Percentiles rank a stretch among this genome's conserved stretches.
phyloP scores from a whole-genome alignment of 78 protist genomes.

The Polysphondylium violaceum region DNA sequence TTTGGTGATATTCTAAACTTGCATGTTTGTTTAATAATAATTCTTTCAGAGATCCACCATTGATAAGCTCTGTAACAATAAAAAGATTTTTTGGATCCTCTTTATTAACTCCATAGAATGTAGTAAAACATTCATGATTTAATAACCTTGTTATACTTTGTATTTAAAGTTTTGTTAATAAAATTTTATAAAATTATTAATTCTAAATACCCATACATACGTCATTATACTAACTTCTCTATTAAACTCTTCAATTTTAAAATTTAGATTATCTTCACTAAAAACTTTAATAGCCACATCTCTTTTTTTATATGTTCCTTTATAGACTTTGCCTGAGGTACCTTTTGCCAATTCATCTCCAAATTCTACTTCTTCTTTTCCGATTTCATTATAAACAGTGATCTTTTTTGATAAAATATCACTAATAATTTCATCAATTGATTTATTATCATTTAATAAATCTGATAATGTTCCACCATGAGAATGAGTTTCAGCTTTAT shows the following conservation, averaged over 20 bases:
- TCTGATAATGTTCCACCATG: constrained; percentile 59
- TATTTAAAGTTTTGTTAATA: no score
- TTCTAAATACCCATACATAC: not conserved
- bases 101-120: constrained; percentile 66
- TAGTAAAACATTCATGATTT: constrained; percentile 18
- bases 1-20: constrained; percentile 9
- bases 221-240: constrained; percentile 77
- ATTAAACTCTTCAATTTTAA: constrained; percentile 64
- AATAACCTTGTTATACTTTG: no score
- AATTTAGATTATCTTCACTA: constrained; percentile 43
- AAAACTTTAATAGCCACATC: constrained; percentile 80
- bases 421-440: constrained; percentile 59
- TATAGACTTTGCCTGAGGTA: constrained; percentile 76
- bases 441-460: constrained; percentile 6
- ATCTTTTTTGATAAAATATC: constrained; percentile 36
- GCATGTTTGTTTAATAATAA: constrained; percentile 30
- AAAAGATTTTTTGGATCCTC: constrained; percentile 45
- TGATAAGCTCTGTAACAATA: constrained; percentile 38
- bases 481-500: constrained; percentile 33
- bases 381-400: constrained; percentile 59
- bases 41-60: constrained; percentile 50
- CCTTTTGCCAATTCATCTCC: constrained; percentile 72
- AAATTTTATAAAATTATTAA: not conserved
- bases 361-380: constrained; percentile 7
- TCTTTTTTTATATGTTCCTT: constrained; percentile 53